Evolutionary conservation across 1,284 basidiomycete genomes (phyloP).

Genomic region (Irpex sp.): DNA sequence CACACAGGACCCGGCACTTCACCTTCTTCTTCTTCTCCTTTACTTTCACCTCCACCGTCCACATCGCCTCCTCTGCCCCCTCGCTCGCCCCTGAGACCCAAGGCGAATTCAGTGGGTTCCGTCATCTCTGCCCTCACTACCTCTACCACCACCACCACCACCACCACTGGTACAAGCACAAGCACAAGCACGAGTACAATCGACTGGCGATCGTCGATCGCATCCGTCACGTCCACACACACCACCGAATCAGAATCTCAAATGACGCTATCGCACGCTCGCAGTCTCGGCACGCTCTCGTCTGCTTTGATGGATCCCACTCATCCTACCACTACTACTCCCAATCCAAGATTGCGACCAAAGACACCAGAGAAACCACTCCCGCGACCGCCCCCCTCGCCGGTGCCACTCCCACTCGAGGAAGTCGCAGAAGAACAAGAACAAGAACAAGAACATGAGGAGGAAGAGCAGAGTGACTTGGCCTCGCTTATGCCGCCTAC

Average conservation of each 20-base stretch:
- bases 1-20: conserved; percentile 18
- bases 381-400: conserved; percentile 26
- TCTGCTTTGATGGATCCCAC: conserved; percentile 22
- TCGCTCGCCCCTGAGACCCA: conserved; percentile 27
- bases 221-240: not conserved
- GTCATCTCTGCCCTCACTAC: no score
- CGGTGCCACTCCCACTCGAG: conserved; percentile 7
- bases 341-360: conserved; percentile 11
- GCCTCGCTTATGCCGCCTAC: not conserved
- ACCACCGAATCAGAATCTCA: not conserved
- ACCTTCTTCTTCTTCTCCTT: conserved; percentile 14
- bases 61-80: conserved; percentile 30
- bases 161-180: no score
- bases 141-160: no score
- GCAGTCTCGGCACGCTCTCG: conserved; percentile 29
- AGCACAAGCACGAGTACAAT: not conserved
- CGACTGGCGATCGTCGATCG: conserved; percentile 8
- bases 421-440: conserved; percentile 2
- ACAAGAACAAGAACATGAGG: not conserved
- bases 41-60: conserved; percentile 9
- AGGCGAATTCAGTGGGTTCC: not conserved
- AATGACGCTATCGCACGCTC: conserved; percentile 20
- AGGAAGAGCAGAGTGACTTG: not conserved
- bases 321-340: not conserved
- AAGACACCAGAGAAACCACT: conserved; percentile 31